phyloP scores from a whole-genome alignment of 306 rosid genomes.

The Lotus japonicus region DNA sequence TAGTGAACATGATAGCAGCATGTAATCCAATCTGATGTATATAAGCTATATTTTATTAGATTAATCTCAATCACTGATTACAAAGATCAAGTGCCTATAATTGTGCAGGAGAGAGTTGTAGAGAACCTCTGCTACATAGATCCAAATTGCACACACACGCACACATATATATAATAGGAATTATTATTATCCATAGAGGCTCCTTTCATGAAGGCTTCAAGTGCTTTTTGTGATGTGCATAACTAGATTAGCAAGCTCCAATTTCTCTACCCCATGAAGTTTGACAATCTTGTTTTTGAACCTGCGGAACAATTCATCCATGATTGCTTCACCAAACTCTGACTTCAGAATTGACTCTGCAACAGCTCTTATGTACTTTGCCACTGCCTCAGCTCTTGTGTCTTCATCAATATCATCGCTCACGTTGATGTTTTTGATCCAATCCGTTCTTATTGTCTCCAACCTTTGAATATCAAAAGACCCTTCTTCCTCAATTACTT shows the following conservation, averaged over 20 bases:
- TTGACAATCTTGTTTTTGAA: conserved; percentile 11
- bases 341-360: conserved; percentile 32
- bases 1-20: too few relatives aligned
- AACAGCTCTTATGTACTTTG: conserved; percentile 30
- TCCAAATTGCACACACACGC: too few relatives aligned
- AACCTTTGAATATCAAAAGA: conserved; percentile 25
- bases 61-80: too few relatives aligned
- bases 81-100: too few relatives aligned
- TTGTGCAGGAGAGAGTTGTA: too few relatives aligned
- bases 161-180: too few relatives aligned
- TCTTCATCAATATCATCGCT: background rate
- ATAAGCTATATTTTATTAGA: too few relatives aligned
- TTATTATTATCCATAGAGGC: too few relatives aligned
- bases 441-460: background rate
- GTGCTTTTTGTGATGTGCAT: conserved; percentile 10
- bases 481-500: conserved; percentile 37
- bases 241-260: conserved; percentile 14
- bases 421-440: background rate
- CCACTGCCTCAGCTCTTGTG: background rate
- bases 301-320: conserved; percentile 36
- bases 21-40: too few relatives aligned
- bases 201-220: background rate
- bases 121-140: too few relatives aligned
- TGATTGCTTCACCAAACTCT: conserved; percentile 33
- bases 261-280: conserved; percentile 2